Evolutionary conservation across 2,329 filamentous ascomycete species (phyloP).

Genomic region (Cytospora mali): DNA sequence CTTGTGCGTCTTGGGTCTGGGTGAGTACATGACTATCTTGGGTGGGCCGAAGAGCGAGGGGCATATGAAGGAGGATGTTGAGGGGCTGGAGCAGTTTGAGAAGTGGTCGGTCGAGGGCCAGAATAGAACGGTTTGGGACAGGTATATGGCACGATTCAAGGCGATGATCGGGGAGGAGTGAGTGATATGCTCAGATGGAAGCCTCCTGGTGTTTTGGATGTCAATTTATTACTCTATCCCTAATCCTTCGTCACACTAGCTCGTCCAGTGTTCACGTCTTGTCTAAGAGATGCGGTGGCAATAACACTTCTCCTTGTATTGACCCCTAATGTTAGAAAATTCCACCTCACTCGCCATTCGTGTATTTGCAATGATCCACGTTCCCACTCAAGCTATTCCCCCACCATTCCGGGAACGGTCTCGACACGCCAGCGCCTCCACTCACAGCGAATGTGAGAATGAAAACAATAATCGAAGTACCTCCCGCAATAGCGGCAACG

Average conservation of each 20-base stretch:
- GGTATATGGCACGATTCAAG: constrained; percentile 1
- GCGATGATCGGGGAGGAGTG: constrained; percentile 5
- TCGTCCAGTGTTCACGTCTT: too few relatives aligned
- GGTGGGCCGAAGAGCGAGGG: constrained; percentile 1
- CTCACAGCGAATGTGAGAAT: constrained; percentile 18
- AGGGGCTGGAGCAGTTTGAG: not conserved
- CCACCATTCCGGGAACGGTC: constrained; percentile 20
- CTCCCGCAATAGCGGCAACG: constrained; percentile 35
- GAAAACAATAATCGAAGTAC: constrained; percentile 35
- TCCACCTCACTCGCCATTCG: not conserved
- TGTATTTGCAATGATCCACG: too few relatives aligned
- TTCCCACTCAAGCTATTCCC: constrained; percentile 32
- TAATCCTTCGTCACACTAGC: too few relatives aligned
- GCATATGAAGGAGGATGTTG: constrained; percentile 9
- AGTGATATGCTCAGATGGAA: not conserved
- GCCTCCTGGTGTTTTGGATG: not conserved
- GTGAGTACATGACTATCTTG: not conserved
- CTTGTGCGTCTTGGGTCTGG: constrained; percentile 3
- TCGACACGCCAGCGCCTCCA: constrained; percentile 2
- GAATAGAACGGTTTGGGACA: not conserved
- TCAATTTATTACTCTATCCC: not conserved
- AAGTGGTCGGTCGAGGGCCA: not conserved
- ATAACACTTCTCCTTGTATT: too few relatives aligned
- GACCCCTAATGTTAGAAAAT: too few relatives aligned
- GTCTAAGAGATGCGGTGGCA: too few relatives aligned